Evolutionary conservation across 73 alveolate genomes (phyloP).

Genomic region (Paramecium sonneborni): DNA sequence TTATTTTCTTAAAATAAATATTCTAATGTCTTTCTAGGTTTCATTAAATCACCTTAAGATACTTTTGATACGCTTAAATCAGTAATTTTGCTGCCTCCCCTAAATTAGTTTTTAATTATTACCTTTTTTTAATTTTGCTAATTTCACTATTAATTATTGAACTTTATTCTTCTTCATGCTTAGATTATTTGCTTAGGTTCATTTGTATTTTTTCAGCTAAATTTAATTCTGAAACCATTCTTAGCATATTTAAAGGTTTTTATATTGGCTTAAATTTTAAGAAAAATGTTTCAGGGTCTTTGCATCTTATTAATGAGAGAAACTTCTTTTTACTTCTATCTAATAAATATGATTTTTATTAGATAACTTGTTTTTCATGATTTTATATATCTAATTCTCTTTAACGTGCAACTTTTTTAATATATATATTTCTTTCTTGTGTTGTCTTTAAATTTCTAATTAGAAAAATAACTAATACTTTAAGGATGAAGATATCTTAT

Average conservation of each 20-base stretch:
- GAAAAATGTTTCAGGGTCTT: constrained; percentile 26
- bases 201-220: not conserved
- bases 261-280: constrained; percentile 28
- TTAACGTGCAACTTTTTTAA: constrained; percentile 16
- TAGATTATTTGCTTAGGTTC: not conserved
- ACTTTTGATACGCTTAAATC: not conserved
- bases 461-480: not conserved
- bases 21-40: not conserved
- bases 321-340: constrained; percentile 29
- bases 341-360: constrained; percentile 16
- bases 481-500: not conserved
- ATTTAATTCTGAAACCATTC: constrained; percentile 44
- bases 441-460: not conserved
- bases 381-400: not conserved
- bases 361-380: constrained; percentile 10
- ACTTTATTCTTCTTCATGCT: not conserved
- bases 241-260: constrained; percentile 38
- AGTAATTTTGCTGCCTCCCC: not conserved
- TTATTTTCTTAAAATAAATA: not conserved
- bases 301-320: constrained; percentile 30
- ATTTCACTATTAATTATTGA: not conserved
- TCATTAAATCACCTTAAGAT: not conserved
- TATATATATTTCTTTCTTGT: not conserved
- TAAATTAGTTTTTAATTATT: not conserved
- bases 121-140: not conserved